Base-by-base conservation (phyloP, 2,329 filamentous ascomycete genomes). In the Phaeophleospora eucalypticola region DNA sequence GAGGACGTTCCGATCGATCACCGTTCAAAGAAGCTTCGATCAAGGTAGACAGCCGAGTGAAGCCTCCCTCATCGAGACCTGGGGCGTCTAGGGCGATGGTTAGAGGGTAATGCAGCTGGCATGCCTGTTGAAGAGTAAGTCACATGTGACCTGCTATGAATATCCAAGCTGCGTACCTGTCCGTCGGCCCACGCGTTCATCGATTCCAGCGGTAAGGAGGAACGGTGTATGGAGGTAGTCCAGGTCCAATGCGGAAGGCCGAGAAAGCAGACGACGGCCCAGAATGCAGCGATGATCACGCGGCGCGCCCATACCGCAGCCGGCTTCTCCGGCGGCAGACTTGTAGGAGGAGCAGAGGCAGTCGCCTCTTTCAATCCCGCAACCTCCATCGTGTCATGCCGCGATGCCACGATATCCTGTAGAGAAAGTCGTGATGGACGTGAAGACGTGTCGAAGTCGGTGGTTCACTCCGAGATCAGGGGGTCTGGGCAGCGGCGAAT, bases 161-260 rank as follows among this genome's bases (percentile, higher is more conserved):
- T 38, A 8, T 17, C 24, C 19, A 21, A 41, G 20, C 18, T 29
- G 24, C 39, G 16, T 68, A 94, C 90, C 78, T 86, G 88, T 55
- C 89, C 89, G 62, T 94, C 87, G 8, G 89, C 87, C 91, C 93
- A 97, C 52, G 86, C 80, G 57, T 86, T 80, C 93, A 98, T 98
- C 45, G 83, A 79, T 63, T 86, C 79, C 57, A 96, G 68, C 4
- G 93, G 93, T 58, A 98, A 72, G 36, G 83, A 78, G 10, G 91
- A 90, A 45, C 93, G 81, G 67, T 95, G 90, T 45, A 97, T 95
- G 0, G 87, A 86, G 3, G 93, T 98, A 0, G 93, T 97, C 67
- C 83, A 83, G 83, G 89, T 94, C 93, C 93, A 98, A 79, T 95
- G 84, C 47, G 93, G 93, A 56, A 98, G 68, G 2, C 93, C 93